These are phyloP conservation scores for Nakazawaea laoshanensis DNA, from an alignment of 805 yeast species.

Conservation along the genomic window DNA sequence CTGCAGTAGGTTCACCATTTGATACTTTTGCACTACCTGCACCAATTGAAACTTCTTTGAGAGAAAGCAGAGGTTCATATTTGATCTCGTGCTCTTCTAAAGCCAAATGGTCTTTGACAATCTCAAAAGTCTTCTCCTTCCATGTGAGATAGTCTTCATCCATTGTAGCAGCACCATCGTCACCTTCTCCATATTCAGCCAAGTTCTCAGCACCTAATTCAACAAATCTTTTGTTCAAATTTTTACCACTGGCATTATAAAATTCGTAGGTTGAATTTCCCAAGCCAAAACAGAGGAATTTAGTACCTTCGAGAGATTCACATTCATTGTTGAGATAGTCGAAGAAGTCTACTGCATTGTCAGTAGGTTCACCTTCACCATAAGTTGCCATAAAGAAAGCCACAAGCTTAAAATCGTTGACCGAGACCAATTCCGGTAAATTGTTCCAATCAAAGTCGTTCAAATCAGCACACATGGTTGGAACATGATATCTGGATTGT, in stretches of 20 bases:
- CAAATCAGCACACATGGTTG: slow-evolving; percentile 78
- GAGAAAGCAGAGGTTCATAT: slow-evolving; percentile 74
- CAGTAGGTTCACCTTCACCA: slow-evolving; percentile 99
- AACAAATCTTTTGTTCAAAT: slow-evolving; percentile 40
- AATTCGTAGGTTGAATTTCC: slow-evolving; percentile 95
- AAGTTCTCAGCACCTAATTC: slow-evolving; percentile 66
- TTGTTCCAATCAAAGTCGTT: slow-evolving; percentile 84
- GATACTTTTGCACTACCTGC: no score
- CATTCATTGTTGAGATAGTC: slow-evolving; percentile 57
- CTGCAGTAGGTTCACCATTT: slow-evolving; percentile 77
- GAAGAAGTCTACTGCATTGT: slow-evolving; percentile 77
- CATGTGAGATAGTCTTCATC: slow-evolving; percentile 92
- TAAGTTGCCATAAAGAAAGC: slow-evolving; percentile 81
- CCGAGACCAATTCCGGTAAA: slow-evolving; percentile 46
- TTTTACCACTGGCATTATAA: slow-evolving; percentile 75
- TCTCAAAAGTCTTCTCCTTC: slow-evolving; percentile 73
- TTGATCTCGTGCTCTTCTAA: slow-evolving; percentile 73
- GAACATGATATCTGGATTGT: slow-evolving; percentile 69
- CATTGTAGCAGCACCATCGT: slow-evolving; percentile 89
- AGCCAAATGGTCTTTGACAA: slow-evolving; percentile 52
- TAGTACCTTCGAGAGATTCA: slow-evolving; percentile 46
- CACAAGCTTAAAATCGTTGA: slow-evolving; percentile 34
- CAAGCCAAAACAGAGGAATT: slow-evolving; percentile 76
- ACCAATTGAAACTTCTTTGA: no score
- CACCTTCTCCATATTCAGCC: slow-evolving; percentile 85